Base-by-base conservation (phyloP, 2,329 filamentous ascomycete species). In the Xylariaceae sp. region DNA sequence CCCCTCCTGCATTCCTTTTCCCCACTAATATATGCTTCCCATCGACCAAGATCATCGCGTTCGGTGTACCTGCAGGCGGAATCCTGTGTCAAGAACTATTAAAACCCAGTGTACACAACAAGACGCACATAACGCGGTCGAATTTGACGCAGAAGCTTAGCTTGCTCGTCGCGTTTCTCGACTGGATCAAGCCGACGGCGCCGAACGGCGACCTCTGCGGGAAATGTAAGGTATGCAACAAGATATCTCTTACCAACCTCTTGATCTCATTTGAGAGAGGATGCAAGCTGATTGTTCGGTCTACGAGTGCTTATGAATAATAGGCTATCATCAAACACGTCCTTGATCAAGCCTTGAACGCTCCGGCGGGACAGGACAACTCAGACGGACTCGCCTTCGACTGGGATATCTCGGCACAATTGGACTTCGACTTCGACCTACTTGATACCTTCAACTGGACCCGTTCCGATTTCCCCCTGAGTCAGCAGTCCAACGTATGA, bases 251-350 rank as follows among this genome's bases (percentile, higher is more conserved):
- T n/a, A n/a, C n/a, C n/a, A n/a, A n/a, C n/a, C n/a, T n/a, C n/a
- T n/a, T n/a, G n/a, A n/a, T n/a, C n/a, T n/a, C n/a, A n/a, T n/a
- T n/a, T n/a, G n/a, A n/a, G n/a, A n/a, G n/a, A n/a, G n/a, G n/a
- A n/a, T n/a, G n/a, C n/a, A n/a, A n/a, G n/a, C n/a, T n/a, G n/a
- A n/a, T n/a, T n/a, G n/a, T n/a, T n/a, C n/a, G n/a, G n/a, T n/a
- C n/a, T n/a, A n/a, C n/a, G n/a, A n/a, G n/a, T n/a, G n/a, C n/a
- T n/a, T n/a, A n/a, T n/a, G n/a, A n/a, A n/a, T n/a, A n/a, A n/a
- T n/a, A n/a, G n/a, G n/a, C n/a, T n/a, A 65, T 76, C n/a, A 75
- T 78, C 36, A 69, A 74, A 42, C 69, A 67, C 12, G 75, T 77
- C 1, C 61, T 77, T 8, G 73, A 77, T 29, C 70, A 75, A 37